phyloP scores from a whole-genome alignment of 2,329 filamentous ascomycete genomes.

The Raffaelea deltoideospora region DNA sequence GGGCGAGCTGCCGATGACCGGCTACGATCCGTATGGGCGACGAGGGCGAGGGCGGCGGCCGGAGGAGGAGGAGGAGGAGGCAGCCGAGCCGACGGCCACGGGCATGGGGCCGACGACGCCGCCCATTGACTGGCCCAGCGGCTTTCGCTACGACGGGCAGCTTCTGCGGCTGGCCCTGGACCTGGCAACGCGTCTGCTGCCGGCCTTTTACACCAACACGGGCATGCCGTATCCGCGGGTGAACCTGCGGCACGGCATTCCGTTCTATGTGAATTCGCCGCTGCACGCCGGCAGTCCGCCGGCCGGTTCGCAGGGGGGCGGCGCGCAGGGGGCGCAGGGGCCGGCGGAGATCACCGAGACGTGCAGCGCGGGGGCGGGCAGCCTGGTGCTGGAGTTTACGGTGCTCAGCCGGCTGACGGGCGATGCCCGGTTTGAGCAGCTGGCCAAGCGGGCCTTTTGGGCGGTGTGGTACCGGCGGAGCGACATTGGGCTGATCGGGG shows the following conservation, averaged over 20 bases:
- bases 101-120: no score
- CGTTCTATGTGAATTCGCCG: constrained; percentile 74
- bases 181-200: constrained; percentile 67
- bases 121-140: constrained; percentile 58
- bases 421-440: constrained; percentile 73
- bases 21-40: constrained; percentile 34
- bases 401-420: constrained; percentile 79
- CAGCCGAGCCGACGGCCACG: no score
- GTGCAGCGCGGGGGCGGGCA: constrained; percentile 92
- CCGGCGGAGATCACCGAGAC: constrained; percentile 76
- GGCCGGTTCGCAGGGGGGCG: constrained; percentile 22
- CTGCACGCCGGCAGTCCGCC: constrained; percentile 38
- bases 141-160: constrained; percentile 77
- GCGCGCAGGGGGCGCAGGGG: constrained; percentile 19
- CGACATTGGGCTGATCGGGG: constrained; percentile 73
- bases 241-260: constrained; percentile 79
- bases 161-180: constrained; percentile 79
- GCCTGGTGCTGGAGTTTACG: constrained; percentile 83
- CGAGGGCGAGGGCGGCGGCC: not conserved
- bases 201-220: constrained; percentile 81
- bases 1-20: constrained; percentile 73
- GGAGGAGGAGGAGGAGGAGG: not conserved
- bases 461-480: constrained; percentile 86
- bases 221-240: constrained; percentile 91
- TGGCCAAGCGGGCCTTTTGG: constrained; percentile 90